Evolutionary conservation across 805 yeast genomes (phyloP).

Genomic region (Pichia rugopelliculosa): DNA sequence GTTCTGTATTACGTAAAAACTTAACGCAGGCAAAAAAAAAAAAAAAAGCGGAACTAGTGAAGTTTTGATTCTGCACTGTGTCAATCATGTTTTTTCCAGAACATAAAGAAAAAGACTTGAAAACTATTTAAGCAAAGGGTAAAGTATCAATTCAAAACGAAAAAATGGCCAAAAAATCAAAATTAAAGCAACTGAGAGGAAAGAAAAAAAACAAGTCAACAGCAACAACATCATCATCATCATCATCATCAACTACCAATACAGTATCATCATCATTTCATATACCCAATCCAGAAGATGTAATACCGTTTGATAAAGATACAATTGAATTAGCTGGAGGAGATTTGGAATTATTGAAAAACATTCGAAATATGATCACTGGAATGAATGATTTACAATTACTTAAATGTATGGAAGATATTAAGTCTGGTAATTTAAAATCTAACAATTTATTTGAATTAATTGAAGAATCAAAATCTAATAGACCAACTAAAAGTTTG

Average conservation of each 20-base stretch:
- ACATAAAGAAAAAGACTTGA: too few species aligned
- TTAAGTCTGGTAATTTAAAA: not conserved
- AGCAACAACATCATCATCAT: not conserved
- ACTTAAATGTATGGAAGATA: not conserved
- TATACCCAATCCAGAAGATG: not conserved
- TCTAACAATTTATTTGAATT: not conserved
- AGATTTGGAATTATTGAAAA: not conserved
- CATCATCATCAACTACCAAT: not conserved
- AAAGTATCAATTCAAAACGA: too few species aligned
- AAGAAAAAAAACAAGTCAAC: not conserved
- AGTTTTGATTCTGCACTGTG: too few species aligned
- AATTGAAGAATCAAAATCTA: not conserved
- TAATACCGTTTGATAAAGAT: not conserved
- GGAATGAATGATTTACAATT: not conserved
- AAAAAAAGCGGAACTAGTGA: too few species aligned
- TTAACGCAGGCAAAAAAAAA: too few species aligned
- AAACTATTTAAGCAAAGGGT: too few species aligned
- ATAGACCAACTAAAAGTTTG: too few species aligned
- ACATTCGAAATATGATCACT: not conserved
- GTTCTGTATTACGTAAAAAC: too few species aligned
- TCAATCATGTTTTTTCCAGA: too few species aligned
- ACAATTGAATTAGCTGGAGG: conserved; percentile 1
- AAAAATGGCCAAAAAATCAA: not conserved
- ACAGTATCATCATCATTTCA: not conserved
- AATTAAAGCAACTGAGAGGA: not conserved